Evolutionary conservation across 306 rosid species (phyloP), one percentile per base, ranked within the genome.

Genomic region (Pterocarpus santalinus): DNA sequence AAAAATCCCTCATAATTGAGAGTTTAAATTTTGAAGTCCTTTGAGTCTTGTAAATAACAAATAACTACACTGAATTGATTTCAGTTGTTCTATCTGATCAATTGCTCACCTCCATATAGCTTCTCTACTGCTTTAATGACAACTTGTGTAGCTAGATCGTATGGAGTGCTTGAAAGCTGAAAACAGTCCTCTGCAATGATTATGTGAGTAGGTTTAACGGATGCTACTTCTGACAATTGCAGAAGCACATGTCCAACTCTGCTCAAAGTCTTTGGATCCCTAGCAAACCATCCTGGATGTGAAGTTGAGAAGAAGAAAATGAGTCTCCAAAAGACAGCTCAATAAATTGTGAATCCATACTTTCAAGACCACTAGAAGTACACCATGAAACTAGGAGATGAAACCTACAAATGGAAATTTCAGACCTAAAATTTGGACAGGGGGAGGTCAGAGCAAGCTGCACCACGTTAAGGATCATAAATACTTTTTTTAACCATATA

Each of bases 271-370:
- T 38, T 60, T 11, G 94, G 92, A 84, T 93, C 90, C 92, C 96
- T 88, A 30, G 99, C 93, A 82, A 95, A 93, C 97, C 99, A 95
- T 83, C 99, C 99, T 95, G 89, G 51, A 84, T 53, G 34, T 65
- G 75, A 89, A 87, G 72, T 67, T 65, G 51, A 80, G 76, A 87
- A 83, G 65, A 70, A 82, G 77, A 57, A 15, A 85, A 38, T 56
- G 56, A 57, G 14, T 13, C n/a, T 36, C 11, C 67, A 76, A 55
- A 16, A 69, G 63, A 85, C 36, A 5, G 17, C 14, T 69, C 56
- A 62, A 74, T 60, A 65, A 5, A 39, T 65, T 30, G 16, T 22
- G 51, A 57, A 57, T 38, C 63, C 56, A 71, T 9, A 66, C 35
- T 71, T 46, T 79, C 76, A 13, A 63, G 51, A 46, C 73, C 55